These are phyloP conservation scores for Neurospora sp. DNA, from an alignment of 2,329 filamentous ascomycete species.

Conservation along the genomic window DNA sequence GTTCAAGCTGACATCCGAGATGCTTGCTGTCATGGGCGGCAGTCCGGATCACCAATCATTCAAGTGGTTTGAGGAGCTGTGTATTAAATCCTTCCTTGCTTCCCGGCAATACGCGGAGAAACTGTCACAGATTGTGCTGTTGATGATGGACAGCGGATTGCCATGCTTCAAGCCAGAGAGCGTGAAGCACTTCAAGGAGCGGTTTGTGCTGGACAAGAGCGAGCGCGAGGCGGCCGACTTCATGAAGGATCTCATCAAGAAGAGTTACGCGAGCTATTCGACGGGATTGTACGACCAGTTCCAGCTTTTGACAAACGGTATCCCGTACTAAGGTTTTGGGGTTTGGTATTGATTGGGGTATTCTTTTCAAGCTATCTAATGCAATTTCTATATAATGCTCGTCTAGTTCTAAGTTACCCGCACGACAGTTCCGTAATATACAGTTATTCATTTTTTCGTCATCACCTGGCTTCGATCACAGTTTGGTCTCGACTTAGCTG, in stretches of 20 bases:
- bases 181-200: slow-evolving; percentile 80
- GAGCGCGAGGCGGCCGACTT: slow-evolving; percentile 93
- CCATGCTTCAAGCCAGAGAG: slow-evolving; percentile 98
- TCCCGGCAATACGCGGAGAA: slow-evolving; percentile 79
- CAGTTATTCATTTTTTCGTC: background rate
- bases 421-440: background rate
- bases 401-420: background rate
- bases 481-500: background rate
- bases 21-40: slow-evolving; percentile 98
- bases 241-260: slow-evolving; percentile 80
- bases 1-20: slow-evolving; percentile 95
- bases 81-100: slow-evolving; percentile 89
- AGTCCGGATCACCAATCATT: slow-evolving; percentile 76
- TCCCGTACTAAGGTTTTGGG: slow-evolving; percentile 59
- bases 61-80: slow-evolving; percentile 92
- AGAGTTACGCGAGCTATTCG: slow-evolving; percentile 81
- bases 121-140: slow-evolving; percentile 75
- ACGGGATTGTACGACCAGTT: slow-evolving; percentile 97
- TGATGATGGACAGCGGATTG: slow-evolving; percentile 94
- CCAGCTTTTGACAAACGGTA: slow-evolving; percentile 93
- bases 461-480: background rate
- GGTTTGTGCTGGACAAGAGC: slow-evolving; percentile 84
- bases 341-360: background rate
- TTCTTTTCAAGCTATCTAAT: background rate
- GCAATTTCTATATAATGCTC: background rate